These are phyloP conservation scores for Platanthera zijinensis DNA, from an alignment of 106 monocot genomes.

Conservation along the genomic window DNA sequence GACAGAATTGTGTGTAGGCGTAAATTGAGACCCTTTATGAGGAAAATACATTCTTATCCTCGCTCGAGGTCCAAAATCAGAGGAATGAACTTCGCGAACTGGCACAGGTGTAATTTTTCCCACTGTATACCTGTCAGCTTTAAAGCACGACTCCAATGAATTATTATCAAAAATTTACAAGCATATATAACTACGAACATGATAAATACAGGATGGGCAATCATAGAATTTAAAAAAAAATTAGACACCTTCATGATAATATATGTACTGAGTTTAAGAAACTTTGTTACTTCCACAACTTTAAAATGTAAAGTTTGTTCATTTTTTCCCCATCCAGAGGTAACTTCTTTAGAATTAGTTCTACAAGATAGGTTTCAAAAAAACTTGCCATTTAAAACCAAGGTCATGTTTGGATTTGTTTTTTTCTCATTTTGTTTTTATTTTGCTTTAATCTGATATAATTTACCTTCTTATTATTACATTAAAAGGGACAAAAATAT, in stretches of 20 bases:
- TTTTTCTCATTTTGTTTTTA: too few species aligned
- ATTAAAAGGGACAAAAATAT: too few species aligned
- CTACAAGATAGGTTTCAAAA: background rate
- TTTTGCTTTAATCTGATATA: too few species aligned
- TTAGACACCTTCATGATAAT: background rate
- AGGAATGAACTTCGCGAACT: conserved; percentile 82
- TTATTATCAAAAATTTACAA: conserved; percentile 3
- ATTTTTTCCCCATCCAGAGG: background rate
- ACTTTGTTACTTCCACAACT: background rate
- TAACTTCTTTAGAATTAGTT: background rate
- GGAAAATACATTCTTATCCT: conserved; percentile 79
- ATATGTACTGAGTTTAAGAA: background rate
- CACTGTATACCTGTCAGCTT: conserved; percentile 70
- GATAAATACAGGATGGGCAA: background rate
- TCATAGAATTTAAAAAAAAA: background rate
- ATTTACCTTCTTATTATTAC: too few species aligned
- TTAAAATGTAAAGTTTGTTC: background rate
- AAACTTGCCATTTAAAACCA: background rate
- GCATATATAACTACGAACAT: background rate
- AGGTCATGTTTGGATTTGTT: background rate
- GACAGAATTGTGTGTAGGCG: conserved; percentile 78
- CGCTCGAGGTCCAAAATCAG: conserved; percentile 88
- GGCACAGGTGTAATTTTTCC: conserved; percentile 97
- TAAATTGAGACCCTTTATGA: conserved; percentile 66
- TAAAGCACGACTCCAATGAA: conserved; percentile 14